Evolutionary conservation across 768 basidiomycete species (phyloP).

Genomic region (Tephrocybe sp.): DNA sequence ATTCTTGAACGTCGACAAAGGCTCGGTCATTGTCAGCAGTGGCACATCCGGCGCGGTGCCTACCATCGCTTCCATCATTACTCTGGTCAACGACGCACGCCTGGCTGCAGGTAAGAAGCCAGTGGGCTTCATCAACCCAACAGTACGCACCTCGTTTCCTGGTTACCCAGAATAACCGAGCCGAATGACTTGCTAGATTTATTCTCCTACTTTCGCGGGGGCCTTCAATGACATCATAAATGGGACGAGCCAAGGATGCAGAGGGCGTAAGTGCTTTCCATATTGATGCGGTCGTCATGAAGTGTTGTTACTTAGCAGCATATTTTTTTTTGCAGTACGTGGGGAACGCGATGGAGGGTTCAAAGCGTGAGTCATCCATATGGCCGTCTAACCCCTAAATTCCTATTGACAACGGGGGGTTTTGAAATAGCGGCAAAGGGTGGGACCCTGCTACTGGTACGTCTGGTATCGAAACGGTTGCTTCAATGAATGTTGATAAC

Average conservation of each 20-base stretch:
- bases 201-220: conserved; percentile 29
- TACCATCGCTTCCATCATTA: conserved; percentile 34
- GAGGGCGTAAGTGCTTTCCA: conserved; percentile 28
- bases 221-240: conserved; percentile 43
- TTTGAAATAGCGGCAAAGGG: conserved; percentile 26
- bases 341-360: conserved; percentile 33
- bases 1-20: conserved; percentile 23
- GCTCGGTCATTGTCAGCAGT: conserved; percentile 22
- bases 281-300: neutral
- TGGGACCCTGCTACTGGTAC: conserved; percentile 47
- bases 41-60: conserved; percentile 35
- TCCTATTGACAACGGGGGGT: conserved; percentile 1
- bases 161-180: neutral
- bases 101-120: conserved; percentile 34
- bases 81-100: conserved; percentile 39
- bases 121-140: conserved; percentile 45
- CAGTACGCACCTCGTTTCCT: conserved; percentile 22
- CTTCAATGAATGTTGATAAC: neutral
- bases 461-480: neutral
- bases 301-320: neutral
- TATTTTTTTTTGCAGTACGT: conserved; percentile 23
- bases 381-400: neutral
- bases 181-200: conserved; percentile 17
- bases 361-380: conserved; percentile 27
- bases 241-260: conserved; percentile 47